phyloP scores from a whole-genome alignment of 2,329 filamentous ascomycete species.

The Botrytis squamosa region DNA sequence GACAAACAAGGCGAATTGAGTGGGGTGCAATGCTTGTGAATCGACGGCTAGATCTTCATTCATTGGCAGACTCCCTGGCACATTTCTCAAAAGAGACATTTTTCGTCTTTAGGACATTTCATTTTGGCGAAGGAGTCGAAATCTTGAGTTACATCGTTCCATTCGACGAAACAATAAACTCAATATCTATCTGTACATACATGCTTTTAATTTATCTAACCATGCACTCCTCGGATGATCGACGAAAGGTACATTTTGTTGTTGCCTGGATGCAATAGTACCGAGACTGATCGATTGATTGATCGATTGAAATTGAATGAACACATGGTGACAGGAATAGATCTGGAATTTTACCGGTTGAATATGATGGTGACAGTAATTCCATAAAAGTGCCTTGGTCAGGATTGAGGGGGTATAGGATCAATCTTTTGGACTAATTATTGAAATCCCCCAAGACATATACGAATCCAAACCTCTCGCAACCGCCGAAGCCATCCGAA shows the following conservation, averaged over 20 bases:
- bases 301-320: not conserved
- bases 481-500: not conserved
- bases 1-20: slow-evolving; percentile 15
- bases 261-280: slow-evolving; percentile 16
- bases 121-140: slow-evolving; percentile 10
- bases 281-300: not conserved
- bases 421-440: not conserved
- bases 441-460: not conserved
- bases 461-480: not conserved
- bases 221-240: slow-evolving; percentile 14
- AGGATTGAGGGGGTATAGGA: not conserved
- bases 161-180: slow-evolving; percentile 13
- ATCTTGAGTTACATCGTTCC: slow-evolving; percentile 21
- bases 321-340: slow-evolving; percentile 15
- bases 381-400: no score
- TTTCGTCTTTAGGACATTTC: not conserved
- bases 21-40: not conserved
- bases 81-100: slow-evolving; percentile 13
- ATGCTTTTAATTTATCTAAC: slow-evolving; percentile 12
- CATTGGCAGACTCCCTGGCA: slow-evolving; percentile 8
- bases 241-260: slow-evolving; percentile 13
- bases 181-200: slow-evolving; percentile 7
- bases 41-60: slow-evolving; percentile 17
- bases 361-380: not conserved
- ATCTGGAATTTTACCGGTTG: not conserved